Conservation (phyloP, 1,284 basidiomycete species). For the Cystobasidium slooffiae region DNA sequence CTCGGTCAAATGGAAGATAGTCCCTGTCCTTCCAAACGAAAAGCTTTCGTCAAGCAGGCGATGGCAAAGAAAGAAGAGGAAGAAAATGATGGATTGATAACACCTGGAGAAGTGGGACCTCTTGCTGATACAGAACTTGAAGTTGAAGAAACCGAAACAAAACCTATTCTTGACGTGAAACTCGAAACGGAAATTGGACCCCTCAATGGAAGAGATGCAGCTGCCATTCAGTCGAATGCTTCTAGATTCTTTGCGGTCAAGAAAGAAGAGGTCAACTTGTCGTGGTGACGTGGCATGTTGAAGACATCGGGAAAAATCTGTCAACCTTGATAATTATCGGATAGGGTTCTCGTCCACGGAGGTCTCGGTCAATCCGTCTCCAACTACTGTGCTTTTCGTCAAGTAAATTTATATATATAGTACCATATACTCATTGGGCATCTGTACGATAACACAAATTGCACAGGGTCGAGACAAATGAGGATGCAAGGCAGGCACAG, state of each 20-base stretch:
- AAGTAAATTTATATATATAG: too few relatives aligned
- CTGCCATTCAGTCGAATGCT: neutral
- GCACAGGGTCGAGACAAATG: too few relatives aligned
- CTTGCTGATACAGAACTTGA: conserved; percentile 19
- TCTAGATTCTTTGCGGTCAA: conserved; percentile 26
- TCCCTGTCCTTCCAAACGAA: conserved; percentile 58
- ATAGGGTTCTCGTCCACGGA: too few relatives aligned
- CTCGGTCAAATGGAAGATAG: conserved; percentile 55
- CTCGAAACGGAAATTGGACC: conserved; percentile 25
- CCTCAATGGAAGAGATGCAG: neutral
- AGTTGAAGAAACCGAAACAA: conserved; percentile 29
- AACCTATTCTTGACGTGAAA: conserved; percentile 35
- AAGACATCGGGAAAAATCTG: too few relatives aligned
- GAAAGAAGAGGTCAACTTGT: conserved; percentile 2
- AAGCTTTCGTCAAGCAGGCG: conserved; percentile 44
- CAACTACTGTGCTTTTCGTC: too few relatives aligned
- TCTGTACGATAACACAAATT: too few relatives aligned
- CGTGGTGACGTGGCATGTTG: too few relatives aligned
- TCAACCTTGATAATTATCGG: too few relatives aligned
- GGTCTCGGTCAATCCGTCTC: too few relatives aligned
- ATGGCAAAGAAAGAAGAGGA: conserved; percentile 41
- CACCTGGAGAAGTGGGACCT: conserved; percentile 17
- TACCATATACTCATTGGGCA: too few relatives aligned
- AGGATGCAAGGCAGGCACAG: too few relatives aligned
- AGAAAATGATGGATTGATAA: neutral